phyloP scores from a whole-genome alignment of 2,329 filamentous ascomycete species.

The Didymella glomerata region DNA sequence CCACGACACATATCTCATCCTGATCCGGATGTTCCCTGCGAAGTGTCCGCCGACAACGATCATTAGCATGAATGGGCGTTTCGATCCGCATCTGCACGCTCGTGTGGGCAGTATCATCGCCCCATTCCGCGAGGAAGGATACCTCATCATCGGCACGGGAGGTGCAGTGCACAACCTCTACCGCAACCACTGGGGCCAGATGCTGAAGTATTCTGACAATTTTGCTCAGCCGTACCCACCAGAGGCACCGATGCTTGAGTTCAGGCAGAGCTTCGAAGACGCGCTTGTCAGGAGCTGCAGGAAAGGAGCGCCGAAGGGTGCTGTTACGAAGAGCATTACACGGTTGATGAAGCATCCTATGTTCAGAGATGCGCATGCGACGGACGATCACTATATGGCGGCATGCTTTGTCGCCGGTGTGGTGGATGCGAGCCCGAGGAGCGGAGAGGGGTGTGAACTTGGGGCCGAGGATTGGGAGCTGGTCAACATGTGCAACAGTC shows the following conservation, averaged over 20 bases:
- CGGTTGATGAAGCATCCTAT: constrained; percentile 73
- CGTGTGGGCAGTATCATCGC: constrained; percentile 66
- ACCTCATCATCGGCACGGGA: constrained; percentile 66
- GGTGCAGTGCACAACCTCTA: constrained; percentile 76
- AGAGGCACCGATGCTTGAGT: constrained; percentile 68
- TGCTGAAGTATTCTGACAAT: constrained; percentile 70
- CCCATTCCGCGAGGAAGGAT: constrained; percentile 62
- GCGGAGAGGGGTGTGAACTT: constrained; percentile 35
- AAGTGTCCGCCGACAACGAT: constrained; percentile 72
- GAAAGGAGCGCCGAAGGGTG: constrained; percentile 57
- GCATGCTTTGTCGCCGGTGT: constrained; percentile 69
- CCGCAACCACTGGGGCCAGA: constrained; percentile 71
- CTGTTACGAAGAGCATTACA: constrained; percentile 63
- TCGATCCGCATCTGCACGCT: constrained; percentile 65
- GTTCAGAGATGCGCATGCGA: constrained; percentile 72
- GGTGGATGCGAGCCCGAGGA: constrained; percentile 33
- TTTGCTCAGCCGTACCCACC: constrained; percentile 68
- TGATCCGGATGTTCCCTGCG: constrained; percentile 73
- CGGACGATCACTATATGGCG: constrained; percentile 75
- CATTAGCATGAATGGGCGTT: constrained; percentile 63
- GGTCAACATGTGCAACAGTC: constrained; percentile 48
- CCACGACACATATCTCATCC: constrained; percentile 73
- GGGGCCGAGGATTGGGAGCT: constrained; percentile 47
- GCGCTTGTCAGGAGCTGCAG: constrained; percentile 60
- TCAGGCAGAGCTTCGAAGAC: constrained; percentile 71